A percentile compares a stretch with the other conserved stretches of the same genome.
Conservation (phyloP, 225 moss, liverwort and hornwort genomes). For the Polytrichum formosum region DNA sequence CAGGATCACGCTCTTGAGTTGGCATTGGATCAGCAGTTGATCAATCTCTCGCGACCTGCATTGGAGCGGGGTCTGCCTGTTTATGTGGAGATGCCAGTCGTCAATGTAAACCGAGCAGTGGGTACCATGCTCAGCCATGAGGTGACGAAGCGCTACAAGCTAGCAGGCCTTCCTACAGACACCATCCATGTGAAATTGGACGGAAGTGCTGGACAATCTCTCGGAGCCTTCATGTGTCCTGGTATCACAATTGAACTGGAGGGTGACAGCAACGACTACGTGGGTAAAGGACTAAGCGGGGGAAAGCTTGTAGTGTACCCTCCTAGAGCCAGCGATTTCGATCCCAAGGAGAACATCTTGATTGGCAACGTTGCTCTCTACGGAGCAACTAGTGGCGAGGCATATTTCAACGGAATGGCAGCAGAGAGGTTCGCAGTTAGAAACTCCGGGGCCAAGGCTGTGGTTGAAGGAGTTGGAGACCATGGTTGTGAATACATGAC, state of each 20-base stretch:
- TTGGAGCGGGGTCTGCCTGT: slow-evolving; percentile 54
- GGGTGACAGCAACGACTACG: slow-evolving; percentile 80
- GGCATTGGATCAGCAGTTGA: slow-evolving; percentile 52
- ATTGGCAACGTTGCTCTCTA: slow-evolving; percentile 74
- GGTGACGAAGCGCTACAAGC: slow-evolving; percentile 54
- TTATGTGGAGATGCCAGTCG: slow-evolving; percentile 54
- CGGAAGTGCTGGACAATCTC: slow-evolving; percentile 67
- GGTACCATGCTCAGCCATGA: slow-evolving; percentile 81
- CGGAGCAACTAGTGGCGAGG: slow-evolving; percentile 71
- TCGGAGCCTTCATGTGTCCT: slow-evolving; percentile 60
- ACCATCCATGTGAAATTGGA: slow-evolving; percentile 59
- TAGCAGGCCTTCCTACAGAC: slow-evolving; percentile 32
- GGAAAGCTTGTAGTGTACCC: slow-evolving; percentile 66
- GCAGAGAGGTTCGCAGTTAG: slow-evolving; percentile 71
- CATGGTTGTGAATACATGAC: slow-evolving; percentile 86
- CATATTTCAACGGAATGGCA: slow-evolving; percentile 74
- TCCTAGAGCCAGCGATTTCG: slow-evolving; percentile 58
- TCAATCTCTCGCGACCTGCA: slow-evolving; percentile 52
- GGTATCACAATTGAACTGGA: slow-evolving; percentile 71
- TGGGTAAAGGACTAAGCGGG: slow-evolving; percentile 70
- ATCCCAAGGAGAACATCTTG: slow-evolving; percentile 71
- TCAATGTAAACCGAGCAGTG: slow-evolving; percentile 58
- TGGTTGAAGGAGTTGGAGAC: slow-evolving; percentile 77
- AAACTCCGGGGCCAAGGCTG: slow-evolving; percentile 67
- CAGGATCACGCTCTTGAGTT: slow-evolving; percentile 65